phyloP scores from a whole-genome alignment of 768 basidiomycete genomes.

The Trametes elegans region DNA sequence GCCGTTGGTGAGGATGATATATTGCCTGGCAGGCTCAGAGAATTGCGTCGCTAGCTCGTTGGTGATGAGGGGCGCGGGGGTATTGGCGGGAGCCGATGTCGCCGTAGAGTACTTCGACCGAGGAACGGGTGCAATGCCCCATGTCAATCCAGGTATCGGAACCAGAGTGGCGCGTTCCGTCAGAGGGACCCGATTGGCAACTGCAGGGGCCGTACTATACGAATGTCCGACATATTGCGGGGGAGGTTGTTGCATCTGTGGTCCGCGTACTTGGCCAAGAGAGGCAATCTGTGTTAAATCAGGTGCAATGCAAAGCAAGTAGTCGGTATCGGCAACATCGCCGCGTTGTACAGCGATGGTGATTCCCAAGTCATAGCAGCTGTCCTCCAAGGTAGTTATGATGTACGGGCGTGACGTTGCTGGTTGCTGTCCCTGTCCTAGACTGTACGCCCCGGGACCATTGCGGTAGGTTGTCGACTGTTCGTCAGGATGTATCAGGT shows the following conservation, averaged over 20 bases:
- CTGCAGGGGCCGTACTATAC: constrained; percentile 33
- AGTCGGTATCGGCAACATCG: constrained; percentile 71
- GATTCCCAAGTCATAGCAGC: constrained; percentile 67
- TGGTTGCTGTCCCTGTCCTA: constrained; percentile 43
- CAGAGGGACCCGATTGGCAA: constrained; percentile 56
- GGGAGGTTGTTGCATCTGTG: constrained; percentile 37
- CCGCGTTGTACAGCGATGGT: constrained; percentile 71
- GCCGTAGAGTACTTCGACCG: constrained; percentile 30
- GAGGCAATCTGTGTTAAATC: constrained; percentile 72
- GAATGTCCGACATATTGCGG: constrained; percentile 39
- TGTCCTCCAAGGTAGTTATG: constrained; percentile 55
- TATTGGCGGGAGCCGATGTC: constrained; percentile 28
- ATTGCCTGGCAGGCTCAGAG: constrained; percentile 70
- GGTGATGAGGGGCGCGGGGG: constrained; percentile 52
- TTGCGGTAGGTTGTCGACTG: constrained; percentile 51
- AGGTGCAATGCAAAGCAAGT: constrained; percentile 70
- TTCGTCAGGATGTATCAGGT: constrained; percentile 76
- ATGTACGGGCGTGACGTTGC: constrained; percentile 56
- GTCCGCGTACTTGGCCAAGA: constrained; percentile 61
- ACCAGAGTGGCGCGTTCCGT: constrained; percentile 77
- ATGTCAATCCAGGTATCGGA: constrained; percentile 79
- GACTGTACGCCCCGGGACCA: constrained; percentile 45
- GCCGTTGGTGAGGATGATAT: constrained; percentile 85
- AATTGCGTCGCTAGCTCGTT: constrained; percentile 86
- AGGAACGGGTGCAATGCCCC: constrained; percentile 71